Conservation (phyloP, 2,329 filamentous ascomycete species). For the Pseudocercospora macadamiae region DNA sequence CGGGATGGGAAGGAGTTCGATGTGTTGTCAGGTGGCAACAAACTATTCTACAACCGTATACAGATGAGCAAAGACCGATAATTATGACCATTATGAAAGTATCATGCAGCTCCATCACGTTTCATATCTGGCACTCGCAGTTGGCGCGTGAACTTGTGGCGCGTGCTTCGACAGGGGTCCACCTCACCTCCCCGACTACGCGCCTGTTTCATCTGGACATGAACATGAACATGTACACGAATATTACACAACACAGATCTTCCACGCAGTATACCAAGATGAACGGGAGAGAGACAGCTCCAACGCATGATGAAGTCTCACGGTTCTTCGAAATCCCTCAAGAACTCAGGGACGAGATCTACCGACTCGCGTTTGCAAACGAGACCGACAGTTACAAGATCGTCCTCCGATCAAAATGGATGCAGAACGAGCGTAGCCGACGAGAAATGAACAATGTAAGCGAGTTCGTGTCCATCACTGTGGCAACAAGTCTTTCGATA, state of each 20-base stretch:
- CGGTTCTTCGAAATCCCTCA: slow-evolving; percentile 3
- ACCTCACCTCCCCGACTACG: too few species aligned
- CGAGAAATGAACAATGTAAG: neutral
- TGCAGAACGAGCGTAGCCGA: slow-evolving; percentile 1
- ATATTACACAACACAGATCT: neutral
- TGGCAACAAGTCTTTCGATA: neutral
- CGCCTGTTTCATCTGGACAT: neutral
- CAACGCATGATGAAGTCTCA: neutral
- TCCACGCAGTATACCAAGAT: too few species aligned
- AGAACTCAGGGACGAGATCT: slow-evolving; percentile 5
- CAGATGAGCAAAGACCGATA: too few species aligned
- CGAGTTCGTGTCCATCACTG: neutral
- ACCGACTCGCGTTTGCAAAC: neutral
- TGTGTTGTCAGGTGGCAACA: neutral
- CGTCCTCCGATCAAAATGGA: neutral
- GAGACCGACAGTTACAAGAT: neutral
- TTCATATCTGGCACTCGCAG: too few species aligned
- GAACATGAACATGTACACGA: neutral
- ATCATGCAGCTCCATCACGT: too few species aligned
- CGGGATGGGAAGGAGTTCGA: neutral
- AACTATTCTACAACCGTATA: too few species aligned
- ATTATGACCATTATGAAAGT: too few species aligned
- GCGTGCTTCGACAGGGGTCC: too few species aligned
- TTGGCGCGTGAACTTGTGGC: too few species aligned
- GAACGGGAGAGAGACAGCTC: neutral